Base-by-base conservation (phyloP, 768 basidiomycete genomes). In the Suillus subalutaceus region DNA sequence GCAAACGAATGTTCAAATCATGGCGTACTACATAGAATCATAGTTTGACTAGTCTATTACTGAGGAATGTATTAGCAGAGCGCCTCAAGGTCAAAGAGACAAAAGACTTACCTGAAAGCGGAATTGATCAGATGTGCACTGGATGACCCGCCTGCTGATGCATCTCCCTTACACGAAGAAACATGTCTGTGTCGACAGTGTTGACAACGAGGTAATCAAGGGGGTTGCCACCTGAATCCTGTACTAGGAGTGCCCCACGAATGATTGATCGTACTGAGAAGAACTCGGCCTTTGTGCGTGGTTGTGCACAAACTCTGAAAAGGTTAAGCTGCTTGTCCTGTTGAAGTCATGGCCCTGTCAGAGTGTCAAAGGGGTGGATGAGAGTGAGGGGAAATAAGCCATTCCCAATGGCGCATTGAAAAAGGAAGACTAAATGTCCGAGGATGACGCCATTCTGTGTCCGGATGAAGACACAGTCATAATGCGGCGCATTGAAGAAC, bases 381-480 rank as follows among this genome's bases (percentile, higher is more conserved):
- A 75, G 67, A 52, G 26, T 26, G 3, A 52, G 23, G 50, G 26
- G 2, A 18, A 43, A 0, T 18, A 44, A 0, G 50, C 41, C 48
- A 13, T 67, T 50, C 26, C 53, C 66, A 30, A 74, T 50, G 1
- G 15, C 18, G 23, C 64, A 68, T 13, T 65, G 66, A 56, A 76
- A 76, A n/a, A n/a, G 18, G 37, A 68, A 67, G 2, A 70, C 16
- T 5, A 74, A 64, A 16, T 65, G 62, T 6, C 63, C 73, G 67
- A 77, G 72, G 13, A 61, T 65, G 40, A 66, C 62, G 12, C 57
- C 3, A 0, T 41, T 55, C 3, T 61, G 20, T 2, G 69, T 69
- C 7, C 75, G n/a, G 44, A 78, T 56, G 37, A 80, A 66, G 18
- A 79, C 73, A 60, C 41, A 75, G 64, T 77, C 74, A 64, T 73